Evolutionary conservation across 1,284 basidiomycete genomes (phyloP).

Genomic region (Ustilago vetiveriae): DNA sequence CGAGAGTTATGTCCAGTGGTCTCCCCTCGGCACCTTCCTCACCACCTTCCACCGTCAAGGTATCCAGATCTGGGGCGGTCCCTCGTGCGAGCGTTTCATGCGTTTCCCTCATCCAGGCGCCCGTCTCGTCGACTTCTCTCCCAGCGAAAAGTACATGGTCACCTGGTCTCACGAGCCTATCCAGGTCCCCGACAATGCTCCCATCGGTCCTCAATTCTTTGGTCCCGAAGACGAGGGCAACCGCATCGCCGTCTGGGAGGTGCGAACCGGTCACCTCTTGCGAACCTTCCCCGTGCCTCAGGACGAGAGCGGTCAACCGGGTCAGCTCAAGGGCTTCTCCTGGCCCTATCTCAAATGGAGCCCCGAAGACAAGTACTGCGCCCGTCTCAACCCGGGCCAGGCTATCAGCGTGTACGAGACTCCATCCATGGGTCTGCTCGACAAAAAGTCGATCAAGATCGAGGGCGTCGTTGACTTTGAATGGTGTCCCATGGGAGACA

Average conservation of each 20-base stretch:
- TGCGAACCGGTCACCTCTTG: conserved; percentile 89
- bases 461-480: conserved; percentile 99
- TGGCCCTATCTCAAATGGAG: conserved; percentile 99
- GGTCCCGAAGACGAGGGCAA: conserved; percentile 95
- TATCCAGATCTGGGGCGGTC: conserved; percentile 93
- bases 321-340: conserved; percentile 74
- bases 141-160: conserved; percentile 94
- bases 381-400: conserved; percentile 84
- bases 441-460: conserved; percentile 97
- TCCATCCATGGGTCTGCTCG: conserved; percentile 91
- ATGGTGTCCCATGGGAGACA: conserved; percentile 95
- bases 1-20: conserved; percentile 97
- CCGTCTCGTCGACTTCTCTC: conserved; percentile 96
- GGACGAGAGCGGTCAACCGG: conserved; percentile 57
- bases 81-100: conserved; percentile 83
- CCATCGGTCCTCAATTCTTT: conserved; percentile 74
- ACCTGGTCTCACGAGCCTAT: conserved; percentile 98
- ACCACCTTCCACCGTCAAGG: conserved; percentile 95
- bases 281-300: conserved; percentile 83
- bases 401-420: conserved; percentile 97
- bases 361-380: conserved; percentile 94
- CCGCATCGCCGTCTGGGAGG: conserved; percentile 96
- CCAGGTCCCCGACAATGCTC: conserved; percentile 81
- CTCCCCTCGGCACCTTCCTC: conserved; percentile 91
- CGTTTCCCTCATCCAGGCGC: conserved; percentile 95